Evolutionary conservation across 306 rosid genomes (phyloP).

Genomic region (Inga oerstediana): DNA sequence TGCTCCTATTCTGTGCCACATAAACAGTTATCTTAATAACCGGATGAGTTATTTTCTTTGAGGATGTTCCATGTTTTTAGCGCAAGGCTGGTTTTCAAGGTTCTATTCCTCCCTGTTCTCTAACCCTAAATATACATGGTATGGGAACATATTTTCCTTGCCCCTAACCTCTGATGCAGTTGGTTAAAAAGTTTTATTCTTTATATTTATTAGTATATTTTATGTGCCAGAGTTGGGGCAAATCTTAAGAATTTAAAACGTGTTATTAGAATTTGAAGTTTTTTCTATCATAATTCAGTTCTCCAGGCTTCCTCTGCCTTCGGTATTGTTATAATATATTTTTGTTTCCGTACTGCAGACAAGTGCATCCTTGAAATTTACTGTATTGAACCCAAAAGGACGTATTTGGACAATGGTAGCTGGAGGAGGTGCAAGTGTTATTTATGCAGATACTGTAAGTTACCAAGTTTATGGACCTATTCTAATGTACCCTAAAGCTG

Average conservation of each 20-base stretch:
- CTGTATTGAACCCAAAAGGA: neutral
- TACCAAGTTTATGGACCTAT: neutral
- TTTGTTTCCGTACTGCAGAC: neutral
- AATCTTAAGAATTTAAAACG: neutral
- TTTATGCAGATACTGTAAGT: neutral
- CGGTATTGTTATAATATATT: neutral
- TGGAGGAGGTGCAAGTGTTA: slow-evolving; percentile 8
- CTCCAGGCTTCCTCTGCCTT: neutral
- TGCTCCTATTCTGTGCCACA: neutral
- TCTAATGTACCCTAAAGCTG: neutral
- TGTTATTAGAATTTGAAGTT: neutral
- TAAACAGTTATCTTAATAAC: neutral
- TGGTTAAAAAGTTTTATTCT: neutral
- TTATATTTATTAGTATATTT: too few relatives aligned
- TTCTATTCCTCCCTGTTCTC: neutral
- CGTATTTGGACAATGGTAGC: slow-evolving; percentile 1
- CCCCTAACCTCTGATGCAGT: neutral
- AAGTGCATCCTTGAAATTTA: neutral
- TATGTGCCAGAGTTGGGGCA: neutral
- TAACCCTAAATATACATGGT: neutral
- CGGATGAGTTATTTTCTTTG: neutral
- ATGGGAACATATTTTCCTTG: neutral
- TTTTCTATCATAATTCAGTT: neutral
- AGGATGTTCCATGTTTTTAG: neutral
- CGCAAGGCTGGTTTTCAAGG: neutral